Evolutionary conservation across 1,139 yeast species (phyloP), one percentile per base, ranked within the genome.

Genomic region (Nematodospora anomalae): DNA sequence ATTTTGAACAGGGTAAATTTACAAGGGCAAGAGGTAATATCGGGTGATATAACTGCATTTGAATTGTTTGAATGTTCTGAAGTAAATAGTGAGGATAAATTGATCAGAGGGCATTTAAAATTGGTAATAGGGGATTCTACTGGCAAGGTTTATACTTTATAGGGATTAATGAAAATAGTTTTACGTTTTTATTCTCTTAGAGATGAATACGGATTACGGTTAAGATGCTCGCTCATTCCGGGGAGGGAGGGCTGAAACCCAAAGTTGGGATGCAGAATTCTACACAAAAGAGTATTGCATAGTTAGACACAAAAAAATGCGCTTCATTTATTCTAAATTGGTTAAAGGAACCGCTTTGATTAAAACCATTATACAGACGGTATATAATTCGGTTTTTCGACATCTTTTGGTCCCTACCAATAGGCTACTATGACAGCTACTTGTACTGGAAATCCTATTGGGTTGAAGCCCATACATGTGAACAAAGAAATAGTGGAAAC

Each of bases 81-180:
- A 27, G 52, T 62, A 4, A 72, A 68, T 39, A 38, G 50, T 12
- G 71, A 67, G 16, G 74, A 69, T 16, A 61, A 55, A 38, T 42
- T 69, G 26, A 47, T 51, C 13, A 52, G 74, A 38, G 74, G 75
- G 5, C 41, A 41, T 2, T 47, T 70, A 23, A 49, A 45, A 28
- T 33, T 69, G 11, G 47, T 70, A 1, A 33, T 68, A 28, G 76
- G 76, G 3, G 76, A 70, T 43, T 49, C 62, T 9, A 42, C 44
- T n/a, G 76, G 76, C 3, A 55, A 54, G 37, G 75, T 71, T 0
- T 68, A 57, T 49, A 46, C 40, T 31, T 32, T 47, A 35, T 42
- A 41, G 35, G 11, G 9, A 12, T 10, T 13, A 20, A 13, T 12
- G 13, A 30, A n/a, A n/a, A n/a, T n/a, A n/a, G n/a, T n/a, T n/a